Conservation (phyloP, 176 grass and related monocot genomes). For the Melocanna baccifera region DNA sequence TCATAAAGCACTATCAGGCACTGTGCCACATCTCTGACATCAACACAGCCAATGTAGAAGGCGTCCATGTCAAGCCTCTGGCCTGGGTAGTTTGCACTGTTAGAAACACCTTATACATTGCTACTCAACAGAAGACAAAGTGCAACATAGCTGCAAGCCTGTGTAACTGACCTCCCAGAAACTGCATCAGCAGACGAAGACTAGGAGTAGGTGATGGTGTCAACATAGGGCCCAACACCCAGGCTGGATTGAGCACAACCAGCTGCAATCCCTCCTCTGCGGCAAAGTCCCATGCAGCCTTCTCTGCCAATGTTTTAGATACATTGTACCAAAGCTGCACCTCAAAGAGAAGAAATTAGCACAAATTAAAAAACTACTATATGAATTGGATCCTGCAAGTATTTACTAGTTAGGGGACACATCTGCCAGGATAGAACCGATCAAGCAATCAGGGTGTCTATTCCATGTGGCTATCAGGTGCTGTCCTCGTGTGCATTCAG, state of each 20-base stretch:
- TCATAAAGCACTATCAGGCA: conserved; percentile 43
- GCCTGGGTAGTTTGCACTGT: conserved; percentile 20
- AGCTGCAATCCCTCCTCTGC: conserved; percentile 38
- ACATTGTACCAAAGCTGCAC: conserved; percentile 51
- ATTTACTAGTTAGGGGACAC: neutral
- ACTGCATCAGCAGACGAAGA: neutral
- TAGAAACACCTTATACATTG: neutral
- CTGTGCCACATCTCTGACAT: conserved; percentile 48
- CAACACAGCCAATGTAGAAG: conserved; percentile 34
- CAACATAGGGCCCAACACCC: conserved; percentile 44
- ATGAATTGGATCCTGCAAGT: neutral
- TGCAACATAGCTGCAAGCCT: neutral
- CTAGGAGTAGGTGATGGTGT: conserved; percentile 25
- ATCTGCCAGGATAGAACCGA: neutral
- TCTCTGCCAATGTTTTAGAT: conserved; percentile 64
- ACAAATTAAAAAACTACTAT: neutral
- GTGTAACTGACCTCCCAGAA: conserved; percentile 19
- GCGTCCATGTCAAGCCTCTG: conserved; percentile 23
- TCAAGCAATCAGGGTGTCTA: neutral
- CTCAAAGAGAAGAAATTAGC: neutral
- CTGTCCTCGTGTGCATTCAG: neutral
- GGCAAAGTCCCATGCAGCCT: conserved; percentile 53
- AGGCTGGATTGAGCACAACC: conserved; percentile 48
- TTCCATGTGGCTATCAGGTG: neutral
- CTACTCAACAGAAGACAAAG: neutral